Conservation (phyloP, 495 filamentous ascomycete species). For the Trichoderma orchidacearum region DNA sequence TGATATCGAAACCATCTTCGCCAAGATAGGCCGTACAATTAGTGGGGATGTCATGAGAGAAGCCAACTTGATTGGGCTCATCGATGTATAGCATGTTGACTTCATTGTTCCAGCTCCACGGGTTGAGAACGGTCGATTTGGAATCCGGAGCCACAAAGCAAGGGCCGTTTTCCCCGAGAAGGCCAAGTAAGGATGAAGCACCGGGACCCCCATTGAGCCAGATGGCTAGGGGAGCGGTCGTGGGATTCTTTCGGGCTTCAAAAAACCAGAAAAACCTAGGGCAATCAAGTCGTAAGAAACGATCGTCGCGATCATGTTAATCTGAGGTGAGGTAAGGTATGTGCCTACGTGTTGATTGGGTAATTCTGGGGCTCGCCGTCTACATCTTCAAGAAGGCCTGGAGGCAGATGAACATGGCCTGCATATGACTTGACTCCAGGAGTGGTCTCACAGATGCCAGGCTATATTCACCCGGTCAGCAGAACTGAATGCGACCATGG, state of each 20-base stretch:
- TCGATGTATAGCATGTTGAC: conserved; percentile 68
- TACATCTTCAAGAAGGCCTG: conserved; percentile 4
- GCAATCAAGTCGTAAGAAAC: too few relatives aligned
- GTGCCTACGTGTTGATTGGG: conserved; percentile 41
- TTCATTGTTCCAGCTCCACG: conserved; percentile 56
- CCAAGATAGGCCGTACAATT: conserved; percentile 34
- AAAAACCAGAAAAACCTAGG: conserved; percentile 65
- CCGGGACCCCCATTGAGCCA: conserved; percentile 60
- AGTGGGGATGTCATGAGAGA: conserved; percentile 39
- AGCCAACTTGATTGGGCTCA: conserved; percentile 45
- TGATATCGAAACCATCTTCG: conserved; percentile 11
- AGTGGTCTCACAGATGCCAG: conserved; percentile 38
- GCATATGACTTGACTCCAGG: conserved; percentile 39
- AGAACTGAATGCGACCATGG: neutral
- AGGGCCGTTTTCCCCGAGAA: conserved; percentile 46
- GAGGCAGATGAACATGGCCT: conserved; percentile 33
- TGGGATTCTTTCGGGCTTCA: conserved; percentile 42
- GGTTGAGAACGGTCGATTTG: conserved; percentile 22
- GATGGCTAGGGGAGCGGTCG: conserved; percentile 46
- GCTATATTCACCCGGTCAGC: neutral
- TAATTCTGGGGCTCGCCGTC: conserved; percentile 22
- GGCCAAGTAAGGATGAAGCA: conserved; percentile 50
- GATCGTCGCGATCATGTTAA: too few relatives aligned
- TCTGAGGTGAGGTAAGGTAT: conserved; percentile 31
- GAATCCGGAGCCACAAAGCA: conserved; percentile 16